Evolutionary conservation across 148 eudicot species (phyloP), one percentile per base, ranked within the genome.

Genomic region (Simmondsia chinensis): DNA sequence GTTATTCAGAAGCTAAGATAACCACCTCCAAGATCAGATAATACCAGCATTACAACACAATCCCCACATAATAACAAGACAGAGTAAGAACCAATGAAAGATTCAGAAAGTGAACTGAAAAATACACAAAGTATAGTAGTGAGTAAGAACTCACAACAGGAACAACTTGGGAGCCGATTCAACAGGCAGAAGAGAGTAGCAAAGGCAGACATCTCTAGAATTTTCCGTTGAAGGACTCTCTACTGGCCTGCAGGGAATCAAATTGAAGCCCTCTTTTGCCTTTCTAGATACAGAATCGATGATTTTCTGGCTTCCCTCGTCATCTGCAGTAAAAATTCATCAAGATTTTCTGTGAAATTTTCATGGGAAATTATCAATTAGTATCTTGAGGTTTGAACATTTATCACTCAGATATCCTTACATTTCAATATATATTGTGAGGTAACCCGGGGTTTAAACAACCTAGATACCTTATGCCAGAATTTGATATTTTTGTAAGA

Each of bases 271-370:
- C 4, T 39, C 56, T n/a, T 57, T 72, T 12, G 77, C 46, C 65
- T 74, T 75, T 52, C 96, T 74, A 9, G 91, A 86, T 33, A 86
- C 43, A 2, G 31, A 61, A 24, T 54, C 52, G 40, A 76, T 62
- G 29, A 53, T 59, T 26, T 39, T 49, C 22, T 72, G 64, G 16
- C 70, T 60, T 39, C 44, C 54, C 6, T 49, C 57, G 4, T 68
- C 91, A n/a, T n/a, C n/a, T n/a, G n/a, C n/a, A n/a, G n/a, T 77
- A 76, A 63, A 43, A 37, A 23, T 23, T 3, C 5, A 9, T 14
- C 5, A 5, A 28, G 5, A 28, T 28, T 28, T 28, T 5, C 5
- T 28, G 5, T 28, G 9, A 28, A n/a, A n/a, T n/a, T n/a, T 28
- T 28, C 9, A 28, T 5, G 9, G 5, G 31, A 28, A 5, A 28